Evolutionary conservation across 1,284 basidiomycete species (phyloP), one percentile per base, ranked within the genome.

Genomic region (Psilocybe mexicana): DNA sequence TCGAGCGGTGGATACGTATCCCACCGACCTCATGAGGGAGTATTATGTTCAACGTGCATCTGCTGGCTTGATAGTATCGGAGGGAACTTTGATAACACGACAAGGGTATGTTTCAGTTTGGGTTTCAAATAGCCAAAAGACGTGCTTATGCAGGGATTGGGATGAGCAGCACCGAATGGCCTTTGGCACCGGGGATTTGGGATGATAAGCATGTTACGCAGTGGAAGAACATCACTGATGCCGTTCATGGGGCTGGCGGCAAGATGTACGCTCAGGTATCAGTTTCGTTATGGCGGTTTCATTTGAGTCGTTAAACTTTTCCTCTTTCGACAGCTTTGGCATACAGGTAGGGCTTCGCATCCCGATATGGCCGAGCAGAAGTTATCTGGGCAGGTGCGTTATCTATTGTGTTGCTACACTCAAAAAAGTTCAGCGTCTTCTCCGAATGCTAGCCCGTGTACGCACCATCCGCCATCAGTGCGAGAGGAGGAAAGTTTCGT

Each of bases 11-110:
- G 65, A 63, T n/a, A 70, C 69, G 8, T 67, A 75, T 2, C 78
- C 77, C 12, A 78, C 72, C 43, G 69, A 72, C 7, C 57, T 75
- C 24, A 79, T 76, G 67, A 57, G 64, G 10, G 74, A 79, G 57
- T 82, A 83, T 65, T 83, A 83, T 57, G 61, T 65, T 2, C 80
- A 84, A 59, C 74, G 82, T 4, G 78, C 75, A 1, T 70, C 72
- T 23, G 78, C 76, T 2, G 77, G 76, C 0, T 65, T 82, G 14
- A 75, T 83, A 36, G 70, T 81, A 12, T 72, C 75, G 1, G 82
- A 83, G 63, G 81, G 74, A 1, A 72, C 70, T 14, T 68, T 77
- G 5, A 67, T 79, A 30, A 65, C 67, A 25, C 75, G 70, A 48
- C 77, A 78, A 72, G 77, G 78, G 77, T 76, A 54, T 33, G 69